Conservation (phyloP, 768 basidiomycete species). For the Arthromyces matolae region DNA sequence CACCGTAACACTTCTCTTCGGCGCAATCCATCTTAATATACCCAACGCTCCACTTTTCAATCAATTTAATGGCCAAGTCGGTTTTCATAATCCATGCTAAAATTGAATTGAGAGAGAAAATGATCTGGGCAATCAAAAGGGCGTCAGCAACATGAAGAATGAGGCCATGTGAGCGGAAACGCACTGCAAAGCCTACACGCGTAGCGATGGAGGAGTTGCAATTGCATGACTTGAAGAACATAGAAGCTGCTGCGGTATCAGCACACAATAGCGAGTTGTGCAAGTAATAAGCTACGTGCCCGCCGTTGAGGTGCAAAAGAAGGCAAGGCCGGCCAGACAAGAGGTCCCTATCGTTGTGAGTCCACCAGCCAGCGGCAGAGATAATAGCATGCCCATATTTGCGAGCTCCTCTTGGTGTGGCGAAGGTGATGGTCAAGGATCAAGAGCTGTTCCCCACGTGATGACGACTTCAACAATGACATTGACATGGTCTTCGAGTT, state of each 20-base stretch:
- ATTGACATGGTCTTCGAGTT: too few species aligned
- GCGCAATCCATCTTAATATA: constrained; percentile 98
- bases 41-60: constrained; percentile 92
- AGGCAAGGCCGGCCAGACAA: constrained; percentile 78
- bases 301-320: constrained; percentile 84
- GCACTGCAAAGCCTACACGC: constrained; percentile 89
- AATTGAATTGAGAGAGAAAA: constrained; percentile 93
- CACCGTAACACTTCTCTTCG: constrained; percentile 91
- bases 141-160: not conserved
- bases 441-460: constrained; percentile 8
- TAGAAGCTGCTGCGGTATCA: constrained; percentile 58
- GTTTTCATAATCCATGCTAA: constrained; percentile 97
- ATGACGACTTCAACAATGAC: not conserved
- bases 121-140: constrained; percentile 53
- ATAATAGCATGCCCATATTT: constrained; percentile 70
- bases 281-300: too few species aligned
- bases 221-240: constrained; percentile 98
- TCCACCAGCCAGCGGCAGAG: constrained; percentile 66
- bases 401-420: not conserved
- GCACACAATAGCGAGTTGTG: constrained; percentile 6
- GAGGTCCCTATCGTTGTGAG: constrained; percentile 75
- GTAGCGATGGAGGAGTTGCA: constrained; percentile 99
- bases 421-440: not conserved
- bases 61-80: constrained; percentile 76
- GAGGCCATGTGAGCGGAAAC: constrained; percentile 21